phyloP scores from a whole-genome alignment of 106 monocot species.

The Acanthochlamys bracteata region DNA sequence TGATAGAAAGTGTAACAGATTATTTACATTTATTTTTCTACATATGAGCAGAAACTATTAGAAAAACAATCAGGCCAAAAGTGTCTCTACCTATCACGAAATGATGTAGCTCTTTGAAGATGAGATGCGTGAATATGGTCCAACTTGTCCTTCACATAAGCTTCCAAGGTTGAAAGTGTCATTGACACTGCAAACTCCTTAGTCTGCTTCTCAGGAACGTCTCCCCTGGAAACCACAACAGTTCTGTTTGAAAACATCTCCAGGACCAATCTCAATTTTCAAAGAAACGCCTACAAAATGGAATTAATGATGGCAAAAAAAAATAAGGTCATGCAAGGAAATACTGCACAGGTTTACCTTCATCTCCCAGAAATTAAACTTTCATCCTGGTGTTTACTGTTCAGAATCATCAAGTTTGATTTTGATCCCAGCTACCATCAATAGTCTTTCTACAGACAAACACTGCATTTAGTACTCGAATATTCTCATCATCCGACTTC shows the following conservation, averaged over 20 bases:
- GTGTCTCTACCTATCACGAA: constrained; percentile 70
- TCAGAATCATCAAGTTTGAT: constrained; percentile 89
- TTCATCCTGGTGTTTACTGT: constrained; percentile 89
- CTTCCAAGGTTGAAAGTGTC: constrained; percentile 50
- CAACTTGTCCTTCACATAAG: constrained; percentile 57
- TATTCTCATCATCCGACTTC: constrained; percentile 75
- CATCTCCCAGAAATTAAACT: constrained; percentile 98
- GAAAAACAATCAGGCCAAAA: neutral
- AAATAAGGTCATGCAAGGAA: neutral
- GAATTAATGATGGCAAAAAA: neutral
- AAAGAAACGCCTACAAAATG: constrained; percentile 67
- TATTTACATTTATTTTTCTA: neutral
- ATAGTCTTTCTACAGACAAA: constrained; percentile 35
- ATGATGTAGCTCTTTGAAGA: constrained; percentile 59
- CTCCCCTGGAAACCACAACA: constrained; percentile 78
- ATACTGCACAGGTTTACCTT: constrained; percentile 34
- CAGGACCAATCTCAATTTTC: constrained; percentile 91
- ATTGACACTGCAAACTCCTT: constrained; percentile 93
- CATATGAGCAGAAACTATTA: neutral
- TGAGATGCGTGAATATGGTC: constrained; percentile 76
- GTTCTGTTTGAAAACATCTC: constrained; percentile 60
- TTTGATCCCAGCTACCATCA: constrained; percentile 62
- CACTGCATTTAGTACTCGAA: constrained; percentile 51
- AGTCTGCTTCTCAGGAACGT: constrained; percentile 84
- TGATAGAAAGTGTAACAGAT: neutral